Conservation (phyloP, 345 rosid genomes). For the Bruguiera sexangula region DNA sequence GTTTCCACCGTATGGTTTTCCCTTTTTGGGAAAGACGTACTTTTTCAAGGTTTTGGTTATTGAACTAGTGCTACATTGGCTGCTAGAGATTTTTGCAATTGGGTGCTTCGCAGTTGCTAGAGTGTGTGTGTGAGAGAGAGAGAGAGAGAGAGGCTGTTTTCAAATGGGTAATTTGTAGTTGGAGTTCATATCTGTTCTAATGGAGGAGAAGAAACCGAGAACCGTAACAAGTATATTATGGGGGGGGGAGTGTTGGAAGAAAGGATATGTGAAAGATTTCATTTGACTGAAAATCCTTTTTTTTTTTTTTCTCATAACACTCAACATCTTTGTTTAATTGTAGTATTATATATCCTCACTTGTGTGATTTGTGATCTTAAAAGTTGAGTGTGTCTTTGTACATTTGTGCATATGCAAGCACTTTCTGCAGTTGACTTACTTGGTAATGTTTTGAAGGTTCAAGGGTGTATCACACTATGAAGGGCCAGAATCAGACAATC, state of each 20-base stretch:
- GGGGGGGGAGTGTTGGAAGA: no score
- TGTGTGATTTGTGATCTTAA: neutral
- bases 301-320: no score
- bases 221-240: no score
- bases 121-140: no score
- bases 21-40: neutral
- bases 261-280: neutral
- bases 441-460: constrained; percentile 41
- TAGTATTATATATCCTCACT: no score
- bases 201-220: neutral
- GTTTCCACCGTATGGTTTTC: neutral
- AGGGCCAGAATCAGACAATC: constrained; percentile 50
- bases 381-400: neutral
- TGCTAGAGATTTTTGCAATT: neutral
- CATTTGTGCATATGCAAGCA: neutral
- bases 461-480: constrained; percentile 88
- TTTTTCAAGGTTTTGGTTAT: neutral
- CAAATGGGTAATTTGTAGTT: neutral
- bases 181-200: neutral
- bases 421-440: neutral
- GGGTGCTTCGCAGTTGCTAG: neutral
- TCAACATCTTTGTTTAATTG: no score
- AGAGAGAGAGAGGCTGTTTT: neutral
- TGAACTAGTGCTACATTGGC: neutral
- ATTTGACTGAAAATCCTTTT: neutral